These are phyloP conservation scores for Syzygium malaccense DNA, from an alignment of 441 rosid genomes.

Conservation along the genomic window DNA sequence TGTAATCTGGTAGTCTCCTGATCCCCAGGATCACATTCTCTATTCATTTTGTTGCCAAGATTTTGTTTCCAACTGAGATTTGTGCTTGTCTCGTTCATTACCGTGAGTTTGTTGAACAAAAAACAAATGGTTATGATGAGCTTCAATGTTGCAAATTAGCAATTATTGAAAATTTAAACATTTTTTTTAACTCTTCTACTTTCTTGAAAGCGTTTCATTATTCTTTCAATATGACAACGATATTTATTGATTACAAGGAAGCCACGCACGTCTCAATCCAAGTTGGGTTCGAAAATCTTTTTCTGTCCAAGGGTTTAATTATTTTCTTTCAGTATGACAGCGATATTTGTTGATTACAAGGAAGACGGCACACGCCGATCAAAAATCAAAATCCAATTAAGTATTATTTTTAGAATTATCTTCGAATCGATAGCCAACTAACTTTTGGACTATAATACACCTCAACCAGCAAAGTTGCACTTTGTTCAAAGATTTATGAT, in stretches of 20 bases:
- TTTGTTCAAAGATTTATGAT: too few relatives aligned
- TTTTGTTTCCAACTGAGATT: neutral
- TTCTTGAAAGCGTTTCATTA: too few relatives aligned
- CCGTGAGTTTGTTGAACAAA: neutral
- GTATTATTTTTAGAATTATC: neutral
- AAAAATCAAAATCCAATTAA: too few relatives aligned
- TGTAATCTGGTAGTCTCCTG: too few relatives aligned
- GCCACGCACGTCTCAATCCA: too few relatives aligned
- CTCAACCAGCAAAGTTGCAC: too few relatives aligned
- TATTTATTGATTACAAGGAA: too few relatives aligned
- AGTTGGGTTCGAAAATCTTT: neutral
- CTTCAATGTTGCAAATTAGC: neutral
- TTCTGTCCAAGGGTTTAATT: too few relatives aligned
- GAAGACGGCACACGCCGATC: neutral
- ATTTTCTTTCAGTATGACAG: accelerated
- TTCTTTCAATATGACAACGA: neutral
- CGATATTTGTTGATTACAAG: too few relatives aligned
- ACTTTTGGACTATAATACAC: accelerated
- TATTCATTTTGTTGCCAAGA: too few relatives aligned
- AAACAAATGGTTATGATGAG: neutral
- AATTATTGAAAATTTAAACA: neutral
- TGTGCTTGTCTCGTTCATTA: neutral
- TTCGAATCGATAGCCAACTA: neutral
- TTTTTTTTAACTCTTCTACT: too few relatives aligned
- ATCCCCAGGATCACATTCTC: neutral